These are phyloP conservation scores for Microbotryum violaceum DNA, from an alignment of 1,284 basidiomycete species.

Conservation along the genomic window DNA sequence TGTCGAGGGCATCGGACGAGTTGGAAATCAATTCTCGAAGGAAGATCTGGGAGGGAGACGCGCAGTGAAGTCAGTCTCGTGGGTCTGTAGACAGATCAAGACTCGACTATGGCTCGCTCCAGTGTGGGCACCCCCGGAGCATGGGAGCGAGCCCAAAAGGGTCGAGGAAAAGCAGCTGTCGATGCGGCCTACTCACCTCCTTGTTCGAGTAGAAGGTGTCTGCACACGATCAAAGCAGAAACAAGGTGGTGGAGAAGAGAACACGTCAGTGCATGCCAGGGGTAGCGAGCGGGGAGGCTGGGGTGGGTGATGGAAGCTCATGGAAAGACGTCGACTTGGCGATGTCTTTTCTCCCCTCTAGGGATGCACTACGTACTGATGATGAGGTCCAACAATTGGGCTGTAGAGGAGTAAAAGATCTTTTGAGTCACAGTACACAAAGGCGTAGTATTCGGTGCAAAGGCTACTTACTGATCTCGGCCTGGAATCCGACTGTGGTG, in stretches of 20 bases:
- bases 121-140: too few relatives aligned
- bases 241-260: too few relatives aligned
- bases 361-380: constrained; percentile 53
- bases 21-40: constrained; percentile 91
- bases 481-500: constrained; percentile 57
- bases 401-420: not conserved
- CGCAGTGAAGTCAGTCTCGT: too few relatives aligned
- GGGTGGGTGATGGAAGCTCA: not conserved
- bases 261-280: too few relatives aligned
- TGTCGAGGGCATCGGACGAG: constrained; percentile 80
- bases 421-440: not conserved
- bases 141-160: not conserved
- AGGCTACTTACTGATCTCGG: constrained; percentile 66
- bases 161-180: not conserved
- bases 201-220: constrained; percentile 98
- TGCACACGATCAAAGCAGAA: constrained; percentile 10
- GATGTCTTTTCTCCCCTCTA: too few relatives aligned
- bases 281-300: not conserved
- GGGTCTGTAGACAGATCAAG: not conserved
- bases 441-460: constrained; percentile 51
- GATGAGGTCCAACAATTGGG: constrained; percentile 61
- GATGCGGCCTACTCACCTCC: constrained; percentile 45
- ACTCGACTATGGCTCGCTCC: not conserved
- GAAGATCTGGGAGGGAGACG: constrained; percentile 56
- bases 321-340: not conserved